phyloP scores from a whole-genome alignment of 1,139 yeast genomes.

The Kodamaea ohmeri region DNA sequence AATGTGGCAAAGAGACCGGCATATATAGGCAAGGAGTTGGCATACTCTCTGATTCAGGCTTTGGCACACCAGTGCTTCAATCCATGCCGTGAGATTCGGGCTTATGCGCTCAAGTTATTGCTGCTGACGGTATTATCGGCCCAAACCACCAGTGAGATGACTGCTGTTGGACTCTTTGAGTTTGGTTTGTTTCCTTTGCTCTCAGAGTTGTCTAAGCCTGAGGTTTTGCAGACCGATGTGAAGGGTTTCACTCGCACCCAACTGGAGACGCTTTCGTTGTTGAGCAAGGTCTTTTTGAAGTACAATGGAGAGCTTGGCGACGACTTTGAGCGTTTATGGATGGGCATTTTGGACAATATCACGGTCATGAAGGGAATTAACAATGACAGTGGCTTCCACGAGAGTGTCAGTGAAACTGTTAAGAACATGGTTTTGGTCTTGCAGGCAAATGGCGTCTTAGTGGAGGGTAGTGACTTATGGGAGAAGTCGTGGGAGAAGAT shows the following conservation, averaged over 20 bases:
- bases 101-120: conserved; percentile 58
- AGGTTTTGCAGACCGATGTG: conserved; percentile 63
- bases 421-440: conserved; percentile 54
- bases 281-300: conserved; percentile 72
- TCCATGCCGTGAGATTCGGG: conserved; percentile 76
- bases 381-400: conserved; percentile 41
- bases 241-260: conserved; percentile 65
- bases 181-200: conserved; percentile 74
- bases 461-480: conserved; percentile 30
- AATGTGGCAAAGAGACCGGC: conserved; percentile 25
- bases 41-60: conserved; percentile 69
- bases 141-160: conserved; percentile 30
- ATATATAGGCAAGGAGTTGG: conserved; percentile 32
- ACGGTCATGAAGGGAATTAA: conserved; percentile 25
- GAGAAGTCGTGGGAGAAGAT: conserved; percentile 42
- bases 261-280: conserved; percentile 60
- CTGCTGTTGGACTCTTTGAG: conserved; percentile 60
- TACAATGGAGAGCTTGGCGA: conserved; percentile 28
- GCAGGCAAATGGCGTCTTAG: conserved; percentile 27
- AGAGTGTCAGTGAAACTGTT: conserved; percentile 60
- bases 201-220: conserved; percentile 62
- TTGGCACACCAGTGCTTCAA: conserved; percentile 86
- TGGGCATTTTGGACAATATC: conserved; percentile 35
- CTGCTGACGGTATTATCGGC: conserved; percentile 44
- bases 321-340: conserved; percentile 33